Base-by-base conservation (phyloP, 352 stramenopile genomes). In the Globisporangium nunn region DNA sequence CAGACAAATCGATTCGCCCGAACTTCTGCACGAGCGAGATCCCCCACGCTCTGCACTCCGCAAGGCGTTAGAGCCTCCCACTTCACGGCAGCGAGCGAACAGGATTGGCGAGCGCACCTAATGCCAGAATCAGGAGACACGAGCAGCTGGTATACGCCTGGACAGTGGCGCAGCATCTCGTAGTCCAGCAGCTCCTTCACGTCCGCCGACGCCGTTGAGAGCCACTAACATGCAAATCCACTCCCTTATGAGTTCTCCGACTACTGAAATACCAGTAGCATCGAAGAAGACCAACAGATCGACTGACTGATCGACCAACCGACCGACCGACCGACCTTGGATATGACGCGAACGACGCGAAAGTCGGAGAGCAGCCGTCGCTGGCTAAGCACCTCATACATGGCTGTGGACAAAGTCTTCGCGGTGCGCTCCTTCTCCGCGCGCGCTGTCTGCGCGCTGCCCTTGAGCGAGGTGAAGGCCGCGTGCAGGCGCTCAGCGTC, bases 371-470 rank as follows among this genome's bases (percentile, higher is more conserved):
- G 80, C 29, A 95, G 67, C 31, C 85, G 68, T 7, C 82, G 75
- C 51, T 92, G 68, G 53, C 63, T 88, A 15, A 95, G 70, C 30
- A 95, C 64, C 63, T 95, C 85, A 43, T 91, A 93, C 17, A 95
- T 56, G 28, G 80, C 71, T 29, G 72, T 71, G n/a, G 72, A 67
- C 43, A 74, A 41, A 11, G 56, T 59, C 47, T 69, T 64, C 18
- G 70, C 75, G 11, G 67, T 64, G 33, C 61, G 50, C 37, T 61
- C 53, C 6, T 63, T 53, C 40, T 70, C 67, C 1, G 54, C 54
- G 11, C 41, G 44, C 23, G 45, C 39, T 7, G 49, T 35, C 10
- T 48, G 52, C n/a, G 31, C 46, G 7, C 56, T 33, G 39, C 14
- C 51, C 33, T 64, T 64, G 18, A 70, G 50, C 4, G 61, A 23